These are phyloP conservation scores for Plantago ovata DNA, from an alignment of 257 asterid species.

Conservation along the genomic window DNA sequence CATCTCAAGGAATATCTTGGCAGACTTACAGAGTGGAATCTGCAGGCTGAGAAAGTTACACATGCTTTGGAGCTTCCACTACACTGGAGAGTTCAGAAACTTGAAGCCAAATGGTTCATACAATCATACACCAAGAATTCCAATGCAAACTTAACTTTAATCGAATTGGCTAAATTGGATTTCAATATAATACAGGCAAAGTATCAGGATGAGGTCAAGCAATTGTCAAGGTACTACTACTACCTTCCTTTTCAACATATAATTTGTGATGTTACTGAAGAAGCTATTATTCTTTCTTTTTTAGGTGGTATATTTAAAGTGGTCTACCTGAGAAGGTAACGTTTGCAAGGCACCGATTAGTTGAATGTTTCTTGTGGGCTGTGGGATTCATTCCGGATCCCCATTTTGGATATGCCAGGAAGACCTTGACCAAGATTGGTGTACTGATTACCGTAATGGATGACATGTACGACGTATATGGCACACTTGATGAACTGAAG, in stretches of 20 bases:
- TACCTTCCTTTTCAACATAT: too few relatives aligned
- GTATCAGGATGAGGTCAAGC: slow-evolving; percentile 54
- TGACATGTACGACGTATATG: slow-evolving; percentile 49
- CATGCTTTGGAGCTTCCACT: slow-evolving; percentile 49
- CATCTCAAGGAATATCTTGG: slow-evolving; percentile 22
- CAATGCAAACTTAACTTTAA: slow-evolving; percentile 18
- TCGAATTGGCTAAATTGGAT: slow-evolving; percentile 46
- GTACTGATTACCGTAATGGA: slow-evolving; percentile 28
- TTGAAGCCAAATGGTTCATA: slow-evolving; percentile 50
- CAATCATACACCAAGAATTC: slow-evolving; percentile 16
- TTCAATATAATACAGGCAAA: slow-evolving; percentile 50
- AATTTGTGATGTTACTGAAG: too few relatives aligned
- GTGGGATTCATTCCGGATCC: slow-evolving; percentile 34
- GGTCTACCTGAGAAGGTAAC: slow-evolving; percentile 30
- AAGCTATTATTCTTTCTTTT: not conserved
- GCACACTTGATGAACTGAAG: slow-evolving; percentile 46
- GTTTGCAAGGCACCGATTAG: slow-evolving; percentile 44
- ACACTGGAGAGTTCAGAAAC: slow-evolving; percentile 47
- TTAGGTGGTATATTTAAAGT: slow-evolving; percentile 39
- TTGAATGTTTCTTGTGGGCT: slow-evolving; percentile 42
- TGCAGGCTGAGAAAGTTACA: slow-evolving; percentile 27
- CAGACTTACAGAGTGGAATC: slow-evolving; percentile 7
- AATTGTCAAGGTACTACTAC: slow-evolving; percentile 37
- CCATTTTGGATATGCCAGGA: slow-evolving; percentile 31
- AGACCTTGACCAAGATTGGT: slow-evolving; percentile 21